A percentile compares a stretch with the other conserved stretches of the same genome.
Conservation (phyloP, 345 rosid species). For the Pistacia integerrima region DNA sequence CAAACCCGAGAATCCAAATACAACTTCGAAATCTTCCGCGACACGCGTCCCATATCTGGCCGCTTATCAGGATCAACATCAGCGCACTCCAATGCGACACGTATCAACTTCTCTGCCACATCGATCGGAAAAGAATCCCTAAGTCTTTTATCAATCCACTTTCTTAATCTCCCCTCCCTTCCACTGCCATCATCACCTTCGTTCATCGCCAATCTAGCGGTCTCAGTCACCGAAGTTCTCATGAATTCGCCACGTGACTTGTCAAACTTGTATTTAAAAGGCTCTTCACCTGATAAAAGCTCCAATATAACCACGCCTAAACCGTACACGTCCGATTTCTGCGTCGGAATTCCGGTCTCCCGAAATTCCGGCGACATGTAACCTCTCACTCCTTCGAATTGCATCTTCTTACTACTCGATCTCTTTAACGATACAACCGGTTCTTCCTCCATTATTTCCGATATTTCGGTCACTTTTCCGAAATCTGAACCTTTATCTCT, state of each 20-base stretch:
- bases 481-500: neutral
- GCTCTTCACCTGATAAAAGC: constrained; percentile 78
- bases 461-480: constrained; percentile 21
- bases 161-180: constrained; percentile 52
- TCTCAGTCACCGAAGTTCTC: constrained; percentile 64
- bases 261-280: constrained; percentile 56
- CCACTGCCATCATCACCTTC: constrained; percentile 28
- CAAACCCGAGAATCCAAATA: constrained; percentile 66
- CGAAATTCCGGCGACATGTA: constrained; percentile 90
- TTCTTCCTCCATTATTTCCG: constrained; percentile 20
- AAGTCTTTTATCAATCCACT: constrained; percentile 75
- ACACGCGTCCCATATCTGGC: constrained; percentile 87
- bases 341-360: constrained; percentile 55
- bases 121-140: constrained; percentile 78
- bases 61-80: constrained; percentile 61
- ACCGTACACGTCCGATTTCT: constrained; percentile 76
- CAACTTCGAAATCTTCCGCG: constrained; percentile 69
- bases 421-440: constrained; percentile 19
- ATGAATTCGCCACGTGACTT: constrained; percentile 43
- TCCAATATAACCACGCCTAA: constrained; percentile 83
- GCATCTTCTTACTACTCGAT: constrained; percentile 36
- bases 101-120: constrained; percentile 54
- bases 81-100: constrained; percentile 73
- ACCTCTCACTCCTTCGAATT: constrained; percentile 73
- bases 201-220: constrained; percentile 46